Evolutionary conservation across 108 stramenopile species (phyloP).

Genomic region (Fistulifera pelliculosa): DNA sequence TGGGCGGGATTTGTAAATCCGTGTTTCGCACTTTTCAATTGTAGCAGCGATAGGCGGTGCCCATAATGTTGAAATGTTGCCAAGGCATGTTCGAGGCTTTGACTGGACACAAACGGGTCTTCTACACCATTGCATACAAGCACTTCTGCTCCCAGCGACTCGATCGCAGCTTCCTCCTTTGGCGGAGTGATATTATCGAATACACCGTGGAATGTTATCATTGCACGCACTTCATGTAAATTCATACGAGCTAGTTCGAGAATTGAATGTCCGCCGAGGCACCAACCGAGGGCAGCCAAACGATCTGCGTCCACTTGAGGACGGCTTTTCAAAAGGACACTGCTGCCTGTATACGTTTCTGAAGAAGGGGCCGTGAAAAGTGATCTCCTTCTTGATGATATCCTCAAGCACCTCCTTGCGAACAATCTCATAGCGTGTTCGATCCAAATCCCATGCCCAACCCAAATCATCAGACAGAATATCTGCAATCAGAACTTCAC

Average conservation of each 20-base stretch:
- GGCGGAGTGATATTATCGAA: slow-evolving; percentile 34
- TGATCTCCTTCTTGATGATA: slow-evolving; percentile 15
- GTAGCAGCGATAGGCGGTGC: slow-evolving; percentile 15
- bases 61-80: slow-evolving; percentile 16
- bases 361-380: slow-evolving; percentile 15
- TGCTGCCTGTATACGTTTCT: slow-evolving; percentile 21
- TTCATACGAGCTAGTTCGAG: slow-evolving; percentile 38
- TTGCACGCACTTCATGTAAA: slow-evolving; percentile 12
- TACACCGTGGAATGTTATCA: slow-evolving; percentile 68
- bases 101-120: slow-evolving; percentile 55
- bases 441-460: slow-evolving; percentile 56
- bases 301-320: slow-evolving; percentile 28
- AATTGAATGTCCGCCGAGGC: slow-evolving; percentile 62
- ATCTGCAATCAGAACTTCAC: slow-evolving; percentile 55
- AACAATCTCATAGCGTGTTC: slow-evolving; percentile 30
- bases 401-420: slow-evolving; percentile 28
- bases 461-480: slow-evolving; percentile 44
- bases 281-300: slow-evolving; percentile 56
- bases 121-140: slow-evolving; percentile 51
- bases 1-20: slow-evolving; percentile 80
- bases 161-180: not conserved
- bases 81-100: slow-evolving; percentile 23
- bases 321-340: slow-evolving; percentile 8
- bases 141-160: slow-evolving; percentile 8
- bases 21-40: slow-evolving; percentile 42